Conservation (phyloP, 2,329 filamentous ascomycete species). For the Myriosclerotinia curreyana region DNA sequence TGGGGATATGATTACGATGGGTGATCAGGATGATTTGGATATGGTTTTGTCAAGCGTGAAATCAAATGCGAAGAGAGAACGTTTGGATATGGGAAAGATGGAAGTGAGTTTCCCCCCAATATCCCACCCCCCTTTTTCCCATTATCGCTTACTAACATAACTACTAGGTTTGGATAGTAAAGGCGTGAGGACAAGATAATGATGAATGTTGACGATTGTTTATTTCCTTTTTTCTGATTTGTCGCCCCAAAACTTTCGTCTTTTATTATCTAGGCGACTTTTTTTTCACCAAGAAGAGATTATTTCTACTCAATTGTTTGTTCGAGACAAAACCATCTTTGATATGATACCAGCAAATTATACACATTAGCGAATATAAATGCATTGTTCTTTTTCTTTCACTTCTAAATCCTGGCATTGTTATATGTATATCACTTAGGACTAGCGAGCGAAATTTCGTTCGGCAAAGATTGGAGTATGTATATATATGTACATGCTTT, state of each 20-base stretch:
- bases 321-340: background rate
- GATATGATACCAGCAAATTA: constrained; percentile 18
- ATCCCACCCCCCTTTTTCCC: background rate
- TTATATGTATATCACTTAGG: background rate
- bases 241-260: background rate
- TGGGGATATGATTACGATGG: constrained; percentile 95
- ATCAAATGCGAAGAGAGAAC: constrained; percentile 66
- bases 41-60: constrained; percentile 74
- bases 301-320: background rate
- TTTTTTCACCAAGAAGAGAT: background rate
- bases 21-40: constrained; percentile 92
- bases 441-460: background rate
- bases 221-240: background rate
- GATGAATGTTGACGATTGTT: constrained; percentile 20
- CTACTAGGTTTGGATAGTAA: constrained; percentile 34
- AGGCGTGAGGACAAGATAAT: constrained; percentile 16
- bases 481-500: background rate
- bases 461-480: background rate
- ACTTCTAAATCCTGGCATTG: background rate
- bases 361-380: constrained; percentile 11
- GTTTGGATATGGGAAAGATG: constrained; percentile 84
- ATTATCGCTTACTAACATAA: constrained; percentile 25
- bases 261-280: background rate
- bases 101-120: constrained; percentile 63
- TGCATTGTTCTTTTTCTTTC: background rate